Base-by-base conservation (phyloP, 495 filamentous ascomycete genomes). In the Pyrenula massariospora region DNA sequence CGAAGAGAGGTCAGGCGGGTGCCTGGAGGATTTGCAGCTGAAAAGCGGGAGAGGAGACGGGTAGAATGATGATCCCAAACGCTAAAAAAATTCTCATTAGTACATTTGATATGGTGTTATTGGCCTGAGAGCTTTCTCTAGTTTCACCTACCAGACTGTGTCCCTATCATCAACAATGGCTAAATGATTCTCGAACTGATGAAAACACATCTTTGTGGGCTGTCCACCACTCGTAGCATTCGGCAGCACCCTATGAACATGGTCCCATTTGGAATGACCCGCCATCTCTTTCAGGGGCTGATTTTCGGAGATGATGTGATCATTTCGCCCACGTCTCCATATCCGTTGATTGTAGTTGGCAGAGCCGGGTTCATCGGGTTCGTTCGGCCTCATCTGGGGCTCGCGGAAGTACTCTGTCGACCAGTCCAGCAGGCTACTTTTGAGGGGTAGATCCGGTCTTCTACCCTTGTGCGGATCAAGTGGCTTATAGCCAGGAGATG, bases 331-430 rank as follows among this genome's bases (percentile, higher is more conserved):
- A 55, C 93, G 79, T 53, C 93, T 79, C 94, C 94, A 99, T 2
- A 99, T 75, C 20, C 93, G 83, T 61, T 90, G 81, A 66, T 99
- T 99, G 70, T 99, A 97, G 63, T 97, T 91, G n/a, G 88, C 84
- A 60, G 89, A 95, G 12, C 93, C 93, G 21, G 93, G 93, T 68
- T 99, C 93, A 58, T 99, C 93, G 23, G 91, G 87, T 62, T 99
- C 93, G 54, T 85, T 88, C 12, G 88, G 84, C 64, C 92, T 93
- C 93, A 99, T 99, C 70, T 99, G 93, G 48, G 94, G 94, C 69
- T 99, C 91, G 49, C 93, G 88, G 80, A 96, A 99, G 67, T 99
- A 97, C 77, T 96, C 92, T 59, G 89, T 91, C 0, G 91, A 94
- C 89, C 90, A 99, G 56, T 94, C 89, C 60, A 94, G 74, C 71